Base-by-base conservation (phyloP, 2,329 filamentous ascomycete species). In the Calycina marina region DNA sequence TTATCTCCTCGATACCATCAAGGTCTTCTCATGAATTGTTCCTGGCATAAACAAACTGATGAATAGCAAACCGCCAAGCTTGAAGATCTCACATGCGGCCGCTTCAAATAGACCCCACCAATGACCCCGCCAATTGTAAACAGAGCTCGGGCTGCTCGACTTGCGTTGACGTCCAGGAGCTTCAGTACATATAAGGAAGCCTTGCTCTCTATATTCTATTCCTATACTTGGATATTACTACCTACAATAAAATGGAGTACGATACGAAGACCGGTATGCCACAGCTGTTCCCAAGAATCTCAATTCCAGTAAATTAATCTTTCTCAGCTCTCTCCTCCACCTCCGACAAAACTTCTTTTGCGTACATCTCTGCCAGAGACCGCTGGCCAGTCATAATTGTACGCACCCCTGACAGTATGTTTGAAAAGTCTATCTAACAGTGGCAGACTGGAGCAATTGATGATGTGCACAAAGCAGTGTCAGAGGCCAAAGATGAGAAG, bases 371-470 rank as follows among this genome's bases (percentile, higher is more conserved):
- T 6, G 88, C 83, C 18, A 69, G 78, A 49, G 77, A 85, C 44
- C 69, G 90, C 55, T 98, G 88, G 90, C 90, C 90, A 11, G 67
- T 93, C 35, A 98, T 98, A 52, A 61, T 98, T 47, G 84, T 92
- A 48, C 54, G 35, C 1, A 11, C 14, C 4, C 16, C 31, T n/a
- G 25, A 9, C 25, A 30, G 4, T 14, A 20, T 3, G n/a, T 17
- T 24, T 17, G 15, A 12, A 13, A 30, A 4, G 29, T 29, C 48
- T 54, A 34, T 54, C 35, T 30, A n/a, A n/a, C n/a, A n/a, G n/a
- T 18, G 9, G 18, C 34, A 92, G 83, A 96, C 90, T 11, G 74
- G 85, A 53, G 82, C 79, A 35, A 90, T 98, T 49, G 88, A 98
- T 54, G 88, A 96, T 55, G 67, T 93, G n/a, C 85, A 93, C 59